These are phyloP conservation scores for Orbilia ellipsospora DNA, from an alignment of 2,329 filamentous ascomycete species.

Conservation along the genomic window DNA sequence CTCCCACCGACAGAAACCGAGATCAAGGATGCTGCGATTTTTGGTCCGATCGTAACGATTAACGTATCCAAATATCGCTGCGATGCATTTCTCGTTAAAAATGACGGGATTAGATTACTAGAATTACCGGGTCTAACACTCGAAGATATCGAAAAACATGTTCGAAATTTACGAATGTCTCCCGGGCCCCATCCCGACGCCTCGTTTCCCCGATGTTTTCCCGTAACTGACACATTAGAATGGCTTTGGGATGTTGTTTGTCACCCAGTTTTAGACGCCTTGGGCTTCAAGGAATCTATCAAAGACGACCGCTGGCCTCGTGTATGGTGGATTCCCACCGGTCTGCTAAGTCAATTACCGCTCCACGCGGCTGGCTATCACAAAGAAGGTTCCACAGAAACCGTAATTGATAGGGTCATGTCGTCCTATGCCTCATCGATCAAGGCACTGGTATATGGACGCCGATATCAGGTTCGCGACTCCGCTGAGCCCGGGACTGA, in stretches of 20 bases:
- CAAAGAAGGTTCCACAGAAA: slow-evolving; percentile 41
- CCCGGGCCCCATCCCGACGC: too few relatives aligned
- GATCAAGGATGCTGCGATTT: slow-evolving; percentile 6
- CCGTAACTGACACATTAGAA: slow-evolving; percentile 53
- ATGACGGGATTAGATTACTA: slow-evolving; percentile 10
- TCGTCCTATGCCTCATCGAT: slow-evolving; percentile 24
- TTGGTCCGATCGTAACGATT: slow-evolving; percentile 19
- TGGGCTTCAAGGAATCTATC: slow-evolving; percentile 58
- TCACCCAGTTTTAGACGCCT: slow-evolving; percentile 58
- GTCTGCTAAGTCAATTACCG: slow-evolving; percentile 60
- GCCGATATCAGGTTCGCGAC: slow-evolving; percentile 7
- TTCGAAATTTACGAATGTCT: too few relatives aligned
- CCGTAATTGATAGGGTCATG: slow-evolving; percentile 58
- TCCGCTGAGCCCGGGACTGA: too few relatives aligned
- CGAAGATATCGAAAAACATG: not conserved
- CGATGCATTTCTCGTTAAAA: slow-evolving; percentile 32
- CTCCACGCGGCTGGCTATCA: slow-evolving; percentile 62
- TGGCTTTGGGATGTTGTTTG: slow-evolving; percentile 61
- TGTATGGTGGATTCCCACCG: slow-evolving; percentile 62
- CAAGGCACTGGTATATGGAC: slow-evolving; percentile 23
- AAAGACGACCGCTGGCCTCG: slow-evolving; percentile 50
- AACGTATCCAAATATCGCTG: slow-evolving; percentile 14
- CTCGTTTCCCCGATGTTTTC: too few relatives aligned
- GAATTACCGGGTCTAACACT: slow-evolving; percentile 7
- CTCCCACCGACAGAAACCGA: slow-evolving; percentile 27